A percentile compares a stretch with the other conserved stretches of the same genome.
Evolutionary conservation across 768 basidiomycete genomes (phyloP).

Genomic region (Harrya chromipes): DNA sequence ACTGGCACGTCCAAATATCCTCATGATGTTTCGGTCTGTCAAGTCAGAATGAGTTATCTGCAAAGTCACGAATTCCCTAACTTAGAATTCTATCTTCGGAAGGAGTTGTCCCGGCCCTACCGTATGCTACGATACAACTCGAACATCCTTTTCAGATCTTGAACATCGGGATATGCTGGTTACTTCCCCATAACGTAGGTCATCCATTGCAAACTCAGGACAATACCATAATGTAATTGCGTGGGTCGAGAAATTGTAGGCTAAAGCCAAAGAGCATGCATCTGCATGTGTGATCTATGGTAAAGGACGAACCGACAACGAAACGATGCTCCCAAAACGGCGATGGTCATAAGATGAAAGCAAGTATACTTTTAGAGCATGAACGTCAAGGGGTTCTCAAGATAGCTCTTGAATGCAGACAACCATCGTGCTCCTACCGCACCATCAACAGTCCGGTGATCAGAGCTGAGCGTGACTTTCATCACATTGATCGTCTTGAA

Average conservation of each 20-base stretch:
- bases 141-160: too few relatives aligned
- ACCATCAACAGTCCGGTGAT: conserved; percentile 96
- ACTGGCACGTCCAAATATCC: not conserved
- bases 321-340: conserved; percentile 5
- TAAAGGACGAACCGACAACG: conserved; percentile 10
- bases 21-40: conserved; percentile 14
- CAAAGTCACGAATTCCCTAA: too few relatives aligned
- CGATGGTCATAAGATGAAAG: not conserved
- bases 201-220: conserved; percentile 2
- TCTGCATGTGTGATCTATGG: conserved; percentile 22
- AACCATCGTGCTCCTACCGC: conserved; percentile 94
- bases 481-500: conserved; percentile 91
- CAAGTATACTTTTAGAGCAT: conserved; percentile 64
- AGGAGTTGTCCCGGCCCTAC: too few relatives aligned
- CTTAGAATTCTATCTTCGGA: too few relatives aligned
- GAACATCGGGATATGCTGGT: too few relatives aligned
- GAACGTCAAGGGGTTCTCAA: conserved; percentile 96
- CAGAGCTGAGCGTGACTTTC: conserved; percentile 94
- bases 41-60: too few relatives aligned
- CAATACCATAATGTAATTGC: conserved; percentile 12
- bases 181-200: too few relatives aligned
- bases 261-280: conserved; percentile 8
- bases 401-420: conserved; percentile 89
- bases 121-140: too few relatives aligned
- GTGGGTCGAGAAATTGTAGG: conserved; percentile 2